Conservation (phyloP, 768 basidiomycete genomes). For the Tricholoma saponaceum region DNA sequence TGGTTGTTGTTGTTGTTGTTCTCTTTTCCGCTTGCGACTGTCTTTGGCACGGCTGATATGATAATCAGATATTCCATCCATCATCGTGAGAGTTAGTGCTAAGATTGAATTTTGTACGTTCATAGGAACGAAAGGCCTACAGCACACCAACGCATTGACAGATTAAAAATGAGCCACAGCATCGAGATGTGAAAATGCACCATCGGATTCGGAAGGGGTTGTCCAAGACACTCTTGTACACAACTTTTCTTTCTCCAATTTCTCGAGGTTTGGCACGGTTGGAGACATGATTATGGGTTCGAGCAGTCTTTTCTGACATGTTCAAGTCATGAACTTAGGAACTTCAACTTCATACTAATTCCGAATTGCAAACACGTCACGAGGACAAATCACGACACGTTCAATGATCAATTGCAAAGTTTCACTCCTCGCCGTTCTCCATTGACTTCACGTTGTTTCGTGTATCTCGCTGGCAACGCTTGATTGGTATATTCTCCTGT, state of each 20-base stretch:
- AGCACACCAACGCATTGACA: constrained; percentile 5
- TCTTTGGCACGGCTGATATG: constrained; percentile 27
- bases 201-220: constrained; percentile 71
- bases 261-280: constrained; percentile 54
- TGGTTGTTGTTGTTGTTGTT: background rate
- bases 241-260: constrained; percentile 50
- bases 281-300: constrained; percentile 52
- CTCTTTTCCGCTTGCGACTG: constrained; percentile 38
- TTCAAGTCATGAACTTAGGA: background rate
- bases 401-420: too few relatives aligned
- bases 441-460: background rate
- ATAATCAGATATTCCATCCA: constrained; percentile 48
- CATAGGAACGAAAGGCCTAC: constrained; percentile 61
- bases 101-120: constrained; percentile 63
- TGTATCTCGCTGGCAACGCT: background rate
- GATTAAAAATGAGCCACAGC: constrained; percentile 2
- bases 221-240: constrained; percentile 68
- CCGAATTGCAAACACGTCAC: too few relatives aligned
- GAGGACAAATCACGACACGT: too few relatives aligned
- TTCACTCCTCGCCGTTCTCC: background rate
- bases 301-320: constrained; percentile 51
- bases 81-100: constrained; percentile 41
- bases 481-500: background rate
- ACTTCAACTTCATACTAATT: too few relatives aligned
- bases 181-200: constrained; percentile 30